Base-by-base conservation (phyloP, 1,284 basidiomycete genomes). In the Clitocybe nebularis region DNA sequence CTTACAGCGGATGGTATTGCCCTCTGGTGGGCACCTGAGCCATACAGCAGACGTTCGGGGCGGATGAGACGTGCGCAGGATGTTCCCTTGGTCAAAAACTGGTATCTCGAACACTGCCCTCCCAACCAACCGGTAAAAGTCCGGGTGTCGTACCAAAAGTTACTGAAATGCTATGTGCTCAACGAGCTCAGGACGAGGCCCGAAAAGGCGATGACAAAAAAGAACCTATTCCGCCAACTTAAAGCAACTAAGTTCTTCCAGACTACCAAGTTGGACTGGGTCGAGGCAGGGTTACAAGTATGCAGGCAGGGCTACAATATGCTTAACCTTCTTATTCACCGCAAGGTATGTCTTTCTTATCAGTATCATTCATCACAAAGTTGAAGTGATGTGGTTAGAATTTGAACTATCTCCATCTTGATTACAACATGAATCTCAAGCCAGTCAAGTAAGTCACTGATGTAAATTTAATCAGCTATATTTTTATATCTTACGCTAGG, bases 171-270 rank as follows among this genome's bases (percentile, higher is more conserved):
- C 59, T 99, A 80, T 67, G 95, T 99, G 22, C 74, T 97, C 53
- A 99, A 99, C 64, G 91, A 94, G 64, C 73, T 99, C 19, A 86
- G 91, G 59, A 85, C 85, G 44, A 76, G 89, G 32, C 79, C 84
- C 20, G 93, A 97, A 63, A 99, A 97, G 70, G 84, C 96, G 3
- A 95, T 95, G 86, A 89, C 90, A 53, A 98, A 95, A 79, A 95
- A 96, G 71, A 96, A 96, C 60, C 62, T 99, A 39, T 95, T 99
- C 77, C 78, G 90, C 45, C 91, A 94, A 62, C 75, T 99, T 46
- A 98, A 98, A 69, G 88, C 90, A 34, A 99, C 96, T 48, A 99
- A 99, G 68, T 99, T 99, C 74, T 99, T 99, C 84, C 96, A 99
- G 72, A 91, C 89, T 14, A 99, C 96, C 5, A 91, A 81, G 50